Base-by-base conservation (phyloP, 306 rosid genomes). In the Heteromeles arbutifolia region DNA sequence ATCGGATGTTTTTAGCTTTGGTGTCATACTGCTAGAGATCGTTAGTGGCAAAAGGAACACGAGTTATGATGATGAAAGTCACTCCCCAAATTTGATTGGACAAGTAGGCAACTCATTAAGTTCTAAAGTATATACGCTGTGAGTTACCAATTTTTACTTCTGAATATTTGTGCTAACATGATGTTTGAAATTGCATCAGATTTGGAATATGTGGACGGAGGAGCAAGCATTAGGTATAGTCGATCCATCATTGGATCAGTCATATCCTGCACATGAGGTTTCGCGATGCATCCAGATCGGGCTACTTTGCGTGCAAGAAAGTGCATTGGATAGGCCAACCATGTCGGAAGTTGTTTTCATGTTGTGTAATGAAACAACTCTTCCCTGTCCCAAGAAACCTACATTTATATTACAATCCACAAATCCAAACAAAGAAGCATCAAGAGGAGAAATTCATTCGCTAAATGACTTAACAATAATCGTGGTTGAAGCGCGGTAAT, bases 211-310 rank as follows among this genome's bases (percentile, higher is more conserved):
- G 11, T 85, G 91, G 91, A 87, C n/a, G n/a, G 75, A 78, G 28
- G 81, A 74, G 0, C 77, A 14, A 13, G 82, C 77, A 14, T 67
- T 62, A 72, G 82, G 83, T 14, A 59, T 77, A 11, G 85, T 87
- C 17, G 91, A 89, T 80, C 14, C 78, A 65, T 25, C 81, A 24
- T 5, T 81, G 2, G 73, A 70, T 44, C 79, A 76, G 56, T 63
- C 84, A 50, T 72, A 52, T 28, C 41, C 18, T 54, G 11, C 48
- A 19, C 4, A 24, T 43, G 90, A 86, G 65, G 77, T 90, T 21
- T 59, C 66, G 50, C 85, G 88, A 85, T 90, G 91, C 84, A 61
- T 87, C 21, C 96, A 90, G 32, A 85, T 88, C 58, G 90, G 91
- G 28, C 85, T 90, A 22, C 67, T 88, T 5, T 87, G 96, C 26